These are phyloP conservation scores for Blastobotrys buckinghamii DNA, from an alignment of 1,139 yeast genomes.

Conservation along the genomic window DNA sequence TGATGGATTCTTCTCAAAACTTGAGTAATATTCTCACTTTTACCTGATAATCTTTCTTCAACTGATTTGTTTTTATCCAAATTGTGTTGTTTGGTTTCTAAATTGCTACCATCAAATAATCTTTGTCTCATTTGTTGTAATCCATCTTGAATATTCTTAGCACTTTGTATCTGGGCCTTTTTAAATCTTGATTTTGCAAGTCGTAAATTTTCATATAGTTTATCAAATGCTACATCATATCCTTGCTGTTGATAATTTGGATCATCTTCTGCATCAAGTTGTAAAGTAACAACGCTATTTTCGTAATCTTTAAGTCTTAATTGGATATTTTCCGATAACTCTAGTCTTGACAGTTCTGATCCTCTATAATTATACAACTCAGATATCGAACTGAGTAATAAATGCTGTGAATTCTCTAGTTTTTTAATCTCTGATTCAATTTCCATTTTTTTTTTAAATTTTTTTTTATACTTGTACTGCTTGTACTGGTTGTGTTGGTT, in stretches of 20 bases:
- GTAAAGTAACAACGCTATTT: conserved; percentile 21
- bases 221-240: conserved; percentile 22
- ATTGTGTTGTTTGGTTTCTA: conserved; percentile 2
- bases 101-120: conserved; percentile 17
- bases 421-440: conserved; percentile 4
- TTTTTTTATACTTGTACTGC: no score
- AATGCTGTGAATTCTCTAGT: conserved; percentile 19
- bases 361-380: conserved; percentile 19
- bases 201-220: conserved; percentile 24
- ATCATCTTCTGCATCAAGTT: conserved; percentile 18
- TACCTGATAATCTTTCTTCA: conserved; percentile 39
- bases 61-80: conserved; percentile 15
- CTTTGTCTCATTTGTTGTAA: conserved; percentile 25
- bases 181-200: conserved; percentile 23
- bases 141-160: conserved; percentile 20
- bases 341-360: conserved; percentile 22
- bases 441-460: background rate
- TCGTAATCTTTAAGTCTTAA: conserved; percentile 26
- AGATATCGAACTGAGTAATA: conserved; percentile 21
- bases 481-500: background rate
- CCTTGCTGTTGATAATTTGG: conserved; percentile 11
- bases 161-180: conserved; percentile 29
- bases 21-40: conserved; percentile 49
- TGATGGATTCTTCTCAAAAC: conserved; percentile 50
- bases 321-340: conserved; percentile 28